phyloP scores from a whole-genome alignment of 2,329 filamentous ascomycete genomes.

The Colletotrichum tamarilloi region DNA sequence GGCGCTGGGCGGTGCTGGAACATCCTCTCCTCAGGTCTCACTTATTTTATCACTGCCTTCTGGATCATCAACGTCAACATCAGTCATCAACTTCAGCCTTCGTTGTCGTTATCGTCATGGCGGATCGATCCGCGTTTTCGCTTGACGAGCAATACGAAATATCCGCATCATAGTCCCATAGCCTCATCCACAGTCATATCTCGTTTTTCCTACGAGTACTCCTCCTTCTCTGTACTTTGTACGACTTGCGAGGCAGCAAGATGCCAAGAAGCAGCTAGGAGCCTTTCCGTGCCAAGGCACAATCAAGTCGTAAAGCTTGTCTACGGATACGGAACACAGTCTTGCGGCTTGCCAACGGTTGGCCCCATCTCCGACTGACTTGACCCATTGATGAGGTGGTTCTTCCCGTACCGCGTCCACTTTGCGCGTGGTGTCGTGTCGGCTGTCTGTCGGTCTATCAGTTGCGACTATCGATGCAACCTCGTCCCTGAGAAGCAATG shows the following conservation, averaged over 20 bases:
- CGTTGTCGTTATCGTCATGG: slow-evolving; percentile 7
- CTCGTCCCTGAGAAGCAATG: not conserved
- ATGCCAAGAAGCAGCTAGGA: slow-evolving; percentile 25
- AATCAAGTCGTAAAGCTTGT: slow-evolving; percentile 33
- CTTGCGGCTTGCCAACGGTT: not conserved
- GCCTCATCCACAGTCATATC: not conserved
- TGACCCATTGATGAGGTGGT: slow-evolving; percentile 12
- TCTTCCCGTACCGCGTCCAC: not conserved
- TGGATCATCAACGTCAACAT: slow-evolving; percentile 4
- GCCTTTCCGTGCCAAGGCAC: slow-evolving; percentile 24
- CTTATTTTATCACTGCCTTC: not conserved
- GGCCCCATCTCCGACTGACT: slow-evolving; percentile 5
- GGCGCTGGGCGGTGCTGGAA: slow-evolving; percentile 22
- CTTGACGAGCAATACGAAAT: not conserved
- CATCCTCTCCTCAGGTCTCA: slow-evolving; percentile 8
- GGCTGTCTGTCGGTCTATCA: not conserved
- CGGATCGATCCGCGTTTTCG: slow-evolving; percentile 5
- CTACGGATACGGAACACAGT: not conserved
- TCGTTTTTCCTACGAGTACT: not conserved
- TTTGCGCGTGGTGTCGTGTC: not conserved
- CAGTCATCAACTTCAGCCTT: not conserved
- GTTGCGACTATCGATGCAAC: slow-evolving; percentile 5
- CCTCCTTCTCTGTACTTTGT: not conserved
- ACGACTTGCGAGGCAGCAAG: not conserved
- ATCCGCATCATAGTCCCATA: slow-evolving; percentile 3